Conservation (phyloP, 2,329 filamentous ascomycete species). For the Cladophialophora bantiana region DNA sequence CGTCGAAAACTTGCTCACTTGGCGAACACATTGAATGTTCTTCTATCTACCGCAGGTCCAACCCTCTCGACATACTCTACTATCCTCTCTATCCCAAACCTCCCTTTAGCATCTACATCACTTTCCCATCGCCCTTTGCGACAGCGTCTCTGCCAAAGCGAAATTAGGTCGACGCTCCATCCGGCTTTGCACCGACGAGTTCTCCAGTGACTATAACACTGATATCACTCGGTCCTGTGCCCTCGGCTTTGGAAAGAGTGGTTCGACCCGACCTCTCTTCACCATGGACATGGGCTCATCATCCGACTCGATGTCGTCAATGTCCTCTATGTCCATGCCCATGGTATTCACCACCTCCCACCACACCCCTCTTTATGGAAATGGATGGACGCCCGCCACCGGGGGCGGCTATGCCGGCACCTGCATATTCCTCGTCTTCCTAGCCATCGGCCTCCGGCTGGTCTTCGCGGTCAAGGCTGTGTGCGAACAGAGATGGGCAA, state of each 20-base stretch:
- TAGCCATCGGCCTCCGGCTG: slow-evolving; percentile 72
- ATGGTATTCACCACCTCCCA: slow-evolving; percentile 63
- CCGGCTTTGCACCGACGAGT: no score
- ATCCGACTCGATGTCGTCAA: slow-evolving; percentile 9
- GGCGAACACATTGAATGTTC: neutral
- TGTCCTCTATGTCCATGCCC: slow-evolving; percentile 41
- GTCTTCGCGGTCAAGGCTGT: slow-evolving; percentile 73
- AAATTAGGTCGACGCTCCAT: no score
- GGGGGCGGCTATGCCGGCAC: slow-evolving; percentile 81
- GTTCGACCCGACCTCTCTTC: neutral
- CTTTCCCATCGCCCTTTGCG: no score
- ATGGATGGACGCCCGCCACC: slow-evolving; percentile 74
- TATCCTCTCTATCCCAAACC: neutral
- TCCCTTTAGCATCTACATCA: neutral
- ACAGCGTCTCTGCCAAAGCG: no score
- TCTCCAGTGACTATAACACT: no score
- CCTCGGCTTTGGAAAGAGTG: neutral
- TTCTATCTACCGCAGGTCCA: neutral
- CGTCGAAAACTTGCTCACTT: slow-evolving; percentile 6
- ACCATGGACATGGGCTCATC: slow-evolving; percentile 23
- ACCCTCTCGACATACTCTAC: neutral
- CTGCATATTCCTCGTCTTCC: slow-evolving; percentile 86
- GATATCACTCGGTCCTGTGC: neutral
- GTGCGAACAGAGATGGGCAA: slow-evolving; percentile 70
- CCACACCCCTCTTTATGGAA: slow-evolving; percentile 70